A percentile compares a stretch with the other conserved stretches of the same genome.
Conservation (phyloP, 2,329 filamentous ascomycete genomes). For the Colletotrichum nymphaeae region DNA sequence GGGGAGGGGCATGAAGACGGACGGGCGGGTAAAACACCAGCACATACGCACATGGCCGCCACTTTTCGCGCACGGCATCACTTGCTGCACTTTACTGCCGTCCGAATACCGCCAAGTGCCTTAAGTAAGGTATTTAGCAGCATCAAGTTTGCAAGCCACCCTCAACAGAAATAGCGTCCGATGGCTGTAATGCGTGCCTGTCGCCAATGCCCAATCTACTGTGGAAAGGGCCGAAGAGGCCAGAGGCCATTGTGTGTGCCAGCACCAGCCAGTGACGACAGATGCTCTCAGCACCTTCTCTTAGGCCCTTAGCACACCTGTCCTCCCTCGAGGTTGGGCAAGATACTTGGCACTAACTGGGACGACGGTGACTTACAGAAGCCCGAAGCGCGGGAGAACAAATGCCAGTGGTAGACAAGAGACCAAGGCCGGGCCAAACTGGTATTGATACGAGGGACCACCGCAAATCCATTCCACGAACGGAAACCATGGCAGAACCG, state of each 20-base stretch:
- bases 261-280: slow-evolving; percentile 11
- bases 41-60: slow-evolving; percentile 19
- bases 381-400: slow-evolving; percentile 19
- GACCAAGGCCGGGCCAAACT: background rate
- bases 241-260: background rate
- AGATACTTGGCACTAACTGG: background rate
- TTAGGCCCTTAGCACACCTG: background rate
- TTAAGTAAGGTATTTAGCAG: background rate
- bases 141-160: slow-evolving; percentile 16
- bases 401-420: background rate
- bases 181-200: background rate
- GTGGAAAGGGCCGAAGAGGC: slow-evolving; percentile 10
- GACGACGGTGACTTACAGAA: background rate
- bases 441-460: slow-evolving; percentile 22
- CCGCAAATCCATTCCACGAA: slow-evolving; percentile 32
- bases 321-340: background rate
- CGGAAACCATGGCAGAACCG: slow-evolving; percentile 20
- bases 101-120: background rate
- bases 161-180: slow-evolving; percentile 16
- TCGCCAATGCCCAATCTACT: background rate
- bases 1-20: background rate
- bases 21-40: background rate
- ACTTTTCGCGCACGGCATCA: background rate
- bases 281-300: background rate
- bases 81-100: background rate